Conservation (phyloP, 2,329 filamentous ascomycete species). For the Fusarium marasasianum region DNA sequence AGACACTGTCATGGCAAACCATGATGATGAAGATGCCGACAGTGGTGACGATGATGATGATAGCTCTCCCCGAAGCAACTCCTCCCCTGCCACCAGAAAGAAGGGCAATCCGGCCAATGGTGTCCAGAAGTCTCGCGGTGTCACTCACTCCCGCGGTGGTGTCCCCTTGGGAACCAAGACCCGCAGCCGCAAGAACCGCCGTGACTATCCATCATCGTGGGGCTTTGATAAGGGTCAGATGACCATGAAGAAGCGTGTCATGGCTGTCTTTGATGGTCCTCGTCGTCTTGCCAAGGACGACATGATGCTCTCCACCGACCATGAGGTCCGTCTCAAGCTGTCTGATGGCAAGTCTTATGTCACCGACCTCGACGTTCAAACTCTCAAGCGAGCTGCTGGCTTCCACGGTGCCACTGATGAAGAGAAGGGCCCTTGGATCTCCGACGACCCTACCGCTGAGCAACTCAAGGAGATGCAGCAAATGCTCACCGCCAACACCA, state of each 20-base stretch:
- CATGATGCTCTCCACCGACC: conserved; percentile 96
- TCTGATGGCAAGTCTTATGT: conserved; percentile 81
- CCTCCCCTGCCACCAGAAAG: conserved; percentile 57
- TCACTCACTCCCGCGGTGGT: conserved; percentile 82
- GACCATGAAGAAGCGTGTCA: conserved; percentile 97
- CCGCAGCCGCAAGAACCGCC: conserved; percentile 86
- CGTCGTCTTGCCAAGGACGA: conserved; percentile 96
- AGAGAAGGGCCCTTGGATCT: conserved; percentile 87
- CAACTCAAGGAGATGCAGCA: conserved; percentile 69
- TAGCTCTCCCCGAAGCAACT: conserved; percentile 57
- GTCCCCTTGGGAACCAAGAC: conserved; percentile 66
- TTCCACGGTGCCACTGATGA: conserved; percentile 82
- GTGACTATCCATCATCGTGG: conserved; percentile 94
- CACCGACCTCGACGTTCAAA: conserved; percentile 93
- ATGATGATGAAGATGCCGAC: conserved; percentile 65
- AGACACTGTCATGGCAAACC: conserved; percentile 48
- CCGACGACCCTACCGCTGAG: conserved; percentile 73
- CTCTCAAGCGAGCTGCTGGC: conserved; percentile 85
- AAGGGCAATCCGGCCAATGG: conserved; percentile 67
- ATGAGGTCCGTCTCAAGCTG: conserved; percentile 88
- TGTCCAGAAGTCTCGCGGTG: conserved; percentile 73
- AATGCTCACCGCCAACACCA: conserved; percentile 49
- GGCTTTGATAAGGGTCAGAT: conserved; percentile 92
- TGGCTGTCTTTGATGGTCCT: conserved; percentile 90
- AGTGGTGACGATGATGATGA: conserved; percentile 65